Evolutionary conservation across 192 early-diverging fungal genomes (phyloP), one percentile per base, ranked within the genome.

Genomic region (Geranomyces variabilis): DNA sequence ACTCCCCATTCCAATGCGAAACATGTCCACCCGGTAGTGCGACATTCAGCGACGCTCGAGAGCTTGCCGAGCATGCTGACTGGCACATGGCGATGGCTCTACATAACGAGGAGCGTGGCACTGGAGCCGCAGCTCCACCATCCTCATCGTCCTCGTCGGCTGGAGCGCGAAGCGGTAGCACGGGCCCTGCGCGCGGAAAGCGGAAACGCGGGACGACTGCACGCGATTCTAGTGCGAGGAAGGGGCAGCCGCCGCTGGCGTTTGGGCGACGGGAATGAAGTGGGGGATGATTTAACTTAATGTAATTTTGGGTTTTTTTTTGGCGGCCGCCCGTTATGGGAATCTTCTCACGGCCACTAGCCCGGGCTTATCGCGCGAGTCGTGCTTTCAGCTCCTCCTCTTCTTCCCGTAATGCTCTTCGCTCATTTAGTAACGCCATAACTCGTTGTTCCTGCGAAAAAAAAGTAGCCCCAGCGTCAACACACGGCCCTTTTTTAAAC

Each of bases 31-130:
- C 63, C 9, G 30, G 28, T 3, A 61, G 5, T 5, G 31, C 59
- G 17, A 33, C 36, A 44, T 22, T 19, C 26, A 9, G 6, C 34
- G 28, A 33, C 59, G 59, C 59, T 19, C 59, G 31, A 6, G 59
- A 29, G 29, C 30, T 19, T 33, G 59, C 59, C 57, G 87, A 88
- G 58, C 87, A 88, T 66, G 60, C 56, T 19, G 87, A 88, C 66
- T 88, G 45, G 61, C 87, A 88, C 64, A 83, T 86, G 73, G 87
- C 85, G 1, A 41, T 83, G 7, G 63, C 62, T 3, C 63, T 88
- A 53, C 77, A 86, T 34, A 70, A 45, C n/a, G 49, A 41, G 28
- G 67, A 68, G 0, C 67, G 67, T 1, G 68, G 24, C 44, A 0
- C 60, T 4, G 41, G 19, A 31, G 60, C 60, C 3, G 36, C 30